Conservation (phyloP, 768 basidiomycete genomes). For the Solioccasus polychromus region DNA sequence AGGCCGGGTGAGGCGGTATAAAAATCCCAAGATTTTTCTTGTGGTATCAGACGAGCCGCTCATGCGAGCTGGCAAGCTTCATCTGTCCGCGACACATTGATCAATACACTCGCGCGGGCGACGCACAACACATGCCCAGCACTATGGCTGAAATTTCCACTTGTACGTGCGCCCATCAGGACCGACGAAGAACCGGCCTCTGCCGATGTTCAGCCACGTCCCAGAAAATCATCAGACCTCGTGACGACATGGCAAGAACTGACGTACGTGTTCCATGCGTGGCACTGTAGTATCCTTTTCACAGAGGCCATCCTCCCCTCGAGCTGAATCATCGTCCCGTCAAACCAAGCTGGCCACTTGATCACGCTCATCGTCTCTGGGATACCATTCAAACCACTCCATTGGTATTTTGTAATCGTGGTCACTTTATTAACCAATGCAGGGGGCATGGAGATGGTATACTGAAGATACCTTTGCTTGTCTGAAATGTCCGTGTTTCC, state of each 20-base stretch:
- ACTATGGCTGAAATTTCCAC: slow-evolving; percentile 30
- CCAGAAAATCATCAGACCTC: not conserved
- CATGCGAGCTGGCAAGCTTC: slow-evolving; percentile 16
- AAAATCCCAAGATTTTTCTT: slow-evolving; percentile 21
- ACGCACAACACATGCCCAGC: slow-evolving; percentile 26
- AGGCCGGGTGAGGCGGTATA: slow-evolving; percentile 19
- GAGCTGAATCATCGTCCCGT: slow-evolving; percentile 13
- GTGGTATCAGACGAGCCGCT: slow-evolving; percentile 23
- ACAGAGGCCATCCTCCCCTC: slow-evolving; percentile 11
- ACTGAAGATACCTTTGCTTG: slow-evolving; percentile 15
- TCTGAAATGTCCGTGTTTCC: slow-evolving; percentile 24
- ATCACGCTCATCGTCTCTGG: slow-evolving; percentile 24
- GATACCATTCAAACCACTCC: slow-evolving; percentile 12
- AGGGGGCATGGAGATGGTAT: slow-evolving; percentile 17
- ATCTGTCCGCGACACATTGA: slow-evolving; percentile 4
- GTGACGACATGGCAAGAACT: no score
- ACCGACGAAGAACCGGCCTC: slow-evolving; percentile 33
- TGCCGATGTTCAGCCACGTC: slow-evolving; percentile 2
- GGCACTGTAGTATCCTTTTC: slow-evolving; percentile 10
- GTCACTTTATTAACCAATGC: slow-evolving; percentile 17
- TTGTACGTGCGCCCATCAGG: slow-evolving; percentile 30
- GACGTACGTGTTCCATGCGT: slow-evolving; percentile 18
- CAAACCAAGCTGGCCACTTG: slow-evolving; percentile 23
- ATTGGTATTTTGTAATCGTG: slow-evolving; percentile 25
- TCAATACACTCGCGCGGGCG: not conserved